Conservation (phyloP, 768 basidiomycete genomes). For the Galerina marginata region DNA sequence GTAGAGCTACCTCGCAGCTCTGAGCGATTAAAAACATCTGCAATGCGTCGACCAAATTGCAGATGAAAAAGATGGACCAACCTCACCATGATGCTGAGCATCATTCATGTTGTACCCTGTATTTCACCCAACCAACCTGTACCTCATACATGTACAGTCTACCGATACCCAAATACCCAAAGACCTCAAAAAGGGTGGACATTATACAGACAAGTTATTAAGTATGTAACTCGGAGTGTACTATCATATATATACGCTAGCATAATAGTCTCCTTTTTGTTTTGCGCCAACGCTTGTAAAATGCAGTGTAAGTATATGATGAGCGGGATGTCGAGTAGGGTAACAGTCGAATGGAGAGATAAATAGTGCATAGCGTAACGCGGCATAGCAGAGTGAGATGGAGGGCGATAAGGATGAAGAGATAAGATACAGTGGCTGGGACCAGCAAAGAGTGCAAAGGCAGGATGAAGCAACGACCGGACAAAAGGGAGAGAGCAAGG, state of each 20-base stretch:
- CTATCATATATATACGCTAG: constrained; percentile 1
- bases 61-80: too few species aligned
- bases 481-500: not conserved
- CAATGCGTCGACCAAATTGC: too few species aligned
- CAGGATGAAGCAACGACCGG: not conserved
- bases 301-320: not conserved
- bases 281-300: not conserved
- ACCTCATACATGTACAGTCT: not conserved
- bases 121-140: not conserved
- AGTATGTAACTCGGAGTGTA: not conserved
- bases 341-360: not conserved
- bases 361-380: not conserved
- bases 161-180: too few species aligned
- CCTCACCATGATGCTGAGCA: too few species aligned
- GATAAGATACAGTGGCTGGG: not conserved
- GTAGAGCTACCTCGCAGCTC: constrained; percentile 63
- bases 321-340: constrained; percentile 1
- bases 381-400: not conserved
- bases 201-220: not conserved
- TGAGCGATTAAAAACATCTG: constrained; percentile 40
- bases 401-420: not conserved
- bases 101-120: not conserved
- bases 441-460: not conserved
- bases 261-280: not conserved
- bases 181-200: not conserved